Evolutionary conservation across 257 asterid species (phyloP), one percentile per base, ranked within the genome.

Genomic region (Salvia miltiorrhiza): DNA sequence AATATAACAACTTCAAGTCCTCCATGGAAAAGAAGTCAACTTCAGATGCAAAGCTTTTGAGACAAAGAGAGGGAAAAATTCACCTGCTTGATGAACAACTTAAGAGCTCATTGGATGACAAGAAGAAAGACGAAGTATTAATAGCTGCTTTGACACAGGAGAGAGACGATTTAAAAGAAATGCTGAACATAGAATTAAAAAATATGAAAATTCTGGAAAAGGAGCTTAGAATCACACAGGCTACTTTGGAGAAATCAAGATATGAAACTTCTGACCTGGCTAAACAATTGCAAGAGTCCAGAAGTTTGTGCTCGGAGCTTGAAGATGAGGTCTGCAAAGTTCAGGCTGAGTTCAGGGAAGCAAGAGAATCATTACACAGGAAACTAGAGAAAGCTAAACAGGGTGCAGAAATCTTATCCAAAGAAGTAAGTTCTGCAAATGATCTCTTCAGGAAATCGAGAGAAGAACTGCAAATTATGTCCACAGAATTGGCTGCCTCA

Each of bases 41-140:
- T 76, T 86, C 81, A 53, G 85, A 83, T 76, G 85, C 81, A 1
- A 70, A 76, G 79, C 69, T 78, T 68, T 76, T 92, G 85, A 74
- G 57, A 63, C 87, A 85, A 74, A 75, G 65, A 62, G 86, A 83
- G 61, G 78, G 65, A 48, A 75, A 78, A 60, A 73, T 82, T 67
- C 70, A 65, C 69, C 77, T 60, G 70, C 83, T 90, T 23, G 85
- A 82, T 77, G 85, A 85, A 74, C 83, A 83, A 76, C 80, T 90
- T 12, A 76, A 74, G 79, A 28, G 69, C 56, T 71, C 86, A 6
- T 28, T 63, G 43, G 82, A 69, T 69, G 91, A 90, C 72, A 72
- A 32, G 63, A 55, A 73, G 53, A 72, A 44, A 63, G 81, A 72
- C 47, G 33, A 81, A 63, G 78, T 26, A 23, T 35, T 76, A 32